Percentiles rank a stretch among this genome's conserved stretches.
These are phyloP conservation scores for Myotisia sp. DNA, from an alignment of 2,329 filamentous ascomycete genomes.

Conservation along the genomic window DNA sequence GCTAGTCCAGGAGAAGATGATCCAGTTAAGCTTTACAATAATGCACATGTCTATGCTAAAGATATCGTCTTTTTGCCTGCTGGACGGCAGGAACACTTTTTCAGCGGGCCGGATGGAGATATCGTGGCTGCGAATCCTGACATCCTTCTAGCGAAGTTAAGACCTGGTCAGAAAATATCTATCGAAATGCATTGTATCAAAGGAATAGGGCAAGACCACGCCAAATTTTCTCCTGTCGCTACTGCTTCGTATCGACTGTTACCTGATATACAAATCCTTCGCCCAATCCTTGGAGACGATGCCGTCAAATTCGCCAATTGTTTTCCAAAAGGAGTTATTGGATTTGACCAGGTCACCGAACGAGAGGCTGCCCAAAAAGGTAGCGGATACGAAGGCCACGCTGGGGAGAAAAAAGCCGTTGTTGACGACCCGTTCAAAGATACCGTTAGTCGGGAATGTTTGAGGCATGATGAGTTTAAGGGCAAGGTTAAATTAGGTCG, in stretches of 20 bases:
- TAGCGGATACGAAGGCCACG: constrained; percentile 56
- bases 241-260: constrained; percentile 86
- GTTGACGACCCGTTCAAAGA: constrained; percentile 82
- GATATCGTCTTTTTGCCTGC: constrained; percentile 64
- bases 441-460: constrained; percentile 82
- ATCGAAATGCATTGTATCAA: constrained; percentile 89
- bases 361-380: constrained; percentile 48
- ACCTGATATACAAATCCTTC: constrained; percentile 69
- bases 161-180: constrained; percentile 75
- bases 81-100: constrained; percentile 57
- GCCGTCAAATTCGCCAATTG: constrained; percentile 81
- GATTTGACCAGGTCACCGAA: constrained; percentile 54
- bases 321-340: constrained; percentile 81
- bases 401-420: constrained; percentile 74
- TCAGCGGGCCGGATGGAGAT: constrained; percentile 43
- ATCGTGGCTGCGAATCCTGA: constrained; percentile 76
- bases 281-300: constrained; percentile 73
- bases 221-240: constrained; percentile 93
- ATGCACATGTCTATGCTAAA: constrained; percentile 68
- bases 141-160: constrained; percentile 85
- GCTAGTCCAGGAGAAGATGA: constrained; percentile 62
- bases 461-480: constrained; percentile 85
- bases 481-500: constrained; percentile 89
- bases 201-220: constrained; percentile 83
- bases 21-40: constrained; percentile 68